These are phyloP conservation scores for Xylaria sp. DNA, from an alignment of 2,329 filamentous ascomycete species.

Conservation along the genomic window DNA sequence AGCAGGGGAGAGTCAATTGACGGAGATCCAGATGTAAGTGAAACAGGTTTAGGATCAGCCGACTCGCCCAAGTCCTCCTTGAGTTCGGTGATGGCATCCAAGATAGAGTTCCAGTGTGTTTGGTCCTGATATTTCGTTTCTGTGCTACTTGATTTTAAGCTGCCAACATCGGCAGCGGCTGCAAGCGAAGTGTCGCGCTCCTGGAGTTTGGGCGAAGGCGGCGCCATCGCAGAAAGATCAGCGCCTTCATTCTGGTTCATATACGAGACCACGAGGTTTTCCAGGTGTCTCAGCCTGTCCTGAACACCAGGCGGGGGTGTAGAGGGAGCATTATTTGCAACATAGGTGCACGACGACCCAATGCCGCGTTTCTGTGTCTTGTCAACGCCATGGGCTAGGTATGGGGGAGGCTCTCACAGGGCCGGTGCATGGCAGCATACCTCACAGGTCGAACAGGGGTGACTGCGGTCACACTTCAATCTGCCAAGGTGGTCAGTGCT, in stretches of 20 bases:
- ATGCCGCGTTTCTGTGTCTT: slow-evolving; percentile 36
- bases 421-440: too few species aligned
- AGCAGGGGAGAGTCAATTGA: slow-evolving; percentile 42
- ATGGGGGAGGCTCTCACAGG: background rate
- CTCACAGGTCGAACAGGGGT: slow-evolving; percentile 39
- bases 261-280: slow-evolving; percentile 37
- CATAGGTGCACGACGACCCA: slow-evolving; percentile 35
- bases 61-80: slow-evolving; percentile 35
- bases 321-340: slow-evolving; percentile 8
- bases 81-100: slow-evolving; percentile 38
- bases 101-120: slow-evolving; percentile 39
- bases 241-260: slow-evolving; percentile 30
- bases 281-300: slow-evolving; percentile 36
- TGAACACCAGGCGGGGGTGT: slow-evolving; percentile 23
- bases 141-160: slow-evolving; percentile 34
- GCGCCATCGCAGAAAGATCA: background rate
- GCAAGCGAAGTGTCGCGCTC: slow-evolving; percentile 17
- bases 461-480: slow-evolving; percentile 39
- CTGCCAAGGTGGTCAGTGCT: slow-evolving; percentile 26
- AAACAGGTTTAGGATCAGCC: slow-evolving; percentile 9
- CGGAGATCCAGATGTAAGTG: background rate
- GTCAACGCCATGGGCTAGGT: background rate
- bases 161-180: slow-evolving; percentile 34
- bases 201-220: slow-evolving; percentile 6
- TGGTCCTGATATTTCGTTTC: slow-evolving; percentile 39